phyloP scores from a whole-genome alignment of 805 yeast species.

The Yarrowia hollandica region DNA sequence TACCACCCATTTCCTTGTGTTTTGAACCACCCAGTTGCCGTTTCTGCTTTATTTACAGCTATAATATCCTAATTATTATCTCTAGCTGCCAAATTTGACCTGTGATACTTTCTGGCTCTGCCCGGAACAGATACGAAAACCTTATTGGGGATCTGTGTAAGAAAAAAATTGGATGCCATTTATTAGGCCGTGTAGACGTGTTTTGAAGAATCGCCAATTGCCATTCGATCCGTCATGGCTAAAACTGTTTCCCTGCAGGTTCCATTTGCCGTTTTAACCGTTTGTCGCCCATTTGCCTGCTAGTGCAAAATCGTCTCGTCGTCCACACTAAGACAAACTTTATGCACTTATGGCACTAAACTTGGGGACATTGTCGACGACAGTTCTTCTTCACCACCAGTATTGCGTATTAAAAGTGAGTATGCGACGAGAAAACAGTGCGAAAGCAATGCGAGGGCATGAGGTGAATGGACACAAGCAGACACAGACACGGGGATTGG shows the following conservation, averaged over 20 bases:
- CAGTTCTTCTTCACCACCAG: slow-evolving; percentile 28
- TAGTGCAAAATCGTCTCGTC: neutral
- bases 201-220: too few species aligned
- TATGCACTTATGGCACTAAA: slow-evolving; percentile 4
- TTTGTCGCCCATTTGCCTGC: neutral
- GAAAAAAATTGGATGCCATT: too few species aligned
- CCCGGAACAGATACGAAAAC: neutral
- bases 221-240: too few species aligned
- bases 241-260: neutral
- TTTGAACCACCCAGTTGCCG: neutral
- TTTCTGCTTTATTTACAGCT: neutral
- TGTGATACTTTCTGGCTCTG: neutral
- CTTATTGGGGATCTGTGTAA: too few species aligned
- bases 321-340: neutral
- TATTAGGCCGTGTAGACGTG: too few species aligned
- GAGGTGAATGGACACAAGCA: too few species aligned
- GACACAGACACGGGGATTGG: too few species aligned
- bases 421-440: too few species aligned
- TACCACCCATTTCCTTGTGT: too few species aligned
- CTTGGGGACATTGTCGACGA: slow-evolving; percentile 11
- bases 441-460: too few species aligned
- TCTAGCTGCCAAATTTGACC: neutral
- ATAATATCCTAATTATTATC: neutral
- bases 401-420: slow-evolving; percentile 12
- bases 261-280: neutral